phyloP scores from a whole-genome alignment of 129 eudicot species.

The Apium graveolens region DNA sequence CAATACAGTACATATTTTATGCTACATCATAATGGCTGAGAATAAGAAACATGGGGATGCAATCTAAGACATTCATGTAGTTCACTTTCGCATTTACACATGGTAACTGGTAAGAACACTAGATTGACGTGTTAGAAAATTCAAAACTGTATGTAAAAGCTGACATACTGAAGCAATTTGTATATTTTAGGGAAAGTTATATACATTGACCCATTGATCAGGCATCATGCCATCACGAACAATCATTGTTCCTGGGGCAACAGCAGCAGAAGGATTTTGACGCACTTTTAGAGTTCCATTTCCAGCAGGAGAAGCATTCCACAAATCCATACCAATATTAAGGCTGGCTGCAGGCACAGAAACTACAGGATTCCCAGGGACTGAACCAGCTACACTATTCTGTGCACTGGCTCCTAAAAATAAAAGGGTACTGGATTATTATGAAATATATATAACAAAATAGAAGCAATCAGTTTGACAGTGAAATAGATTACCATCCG shows the following conservation, averaged over 20 bases:
- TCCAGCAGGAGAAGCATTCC: slow-evolving; percentile 72
- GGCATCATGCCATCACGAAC: slow-evolving; percentile 41
- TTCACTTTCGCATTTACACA: background rate
- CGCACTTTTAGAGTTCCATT: slow-evolving; percentile 49
- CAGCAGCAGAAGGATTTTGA: slow-evolving; percentile 40
- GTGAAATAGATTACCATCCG: slow-evolving; percentile 53
- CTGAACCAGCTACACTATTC: slow-evolving; percentile 41
- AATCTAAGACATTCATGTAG: background rate
- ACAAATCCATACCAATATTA: slow-evolving; percentile 92
- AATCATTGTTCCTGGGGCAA: slow-evolving; percentile 31
- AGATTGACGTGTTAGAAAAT: background rate
- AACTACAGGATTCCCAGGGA: slow-evolving; percentile 59
- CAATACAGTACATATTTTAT: background rate
- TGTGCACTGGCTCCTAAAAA: slow-evolving; percentile 58
- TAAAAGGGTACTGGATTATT: background rate
- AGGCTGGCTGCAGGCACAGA: slow-evolving; percentile 59
- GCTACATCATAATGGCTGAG: background rate
- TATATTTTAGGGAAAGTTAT: background rate
- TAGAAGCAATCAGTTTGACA: slow-evolving; percentile 4
- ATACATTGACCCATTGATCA: slow-evolving; percentile 84
- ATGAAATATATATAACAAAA: background rate
- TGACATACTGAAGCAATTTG: background rate
- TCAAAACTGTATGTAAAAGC: background rate
- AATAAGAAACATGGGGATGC: background rate
- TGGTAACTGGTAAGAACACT: background rate